Conservation (phyloP, 129 eudicot genomes). For the Ambrosia trifida region DNA sequence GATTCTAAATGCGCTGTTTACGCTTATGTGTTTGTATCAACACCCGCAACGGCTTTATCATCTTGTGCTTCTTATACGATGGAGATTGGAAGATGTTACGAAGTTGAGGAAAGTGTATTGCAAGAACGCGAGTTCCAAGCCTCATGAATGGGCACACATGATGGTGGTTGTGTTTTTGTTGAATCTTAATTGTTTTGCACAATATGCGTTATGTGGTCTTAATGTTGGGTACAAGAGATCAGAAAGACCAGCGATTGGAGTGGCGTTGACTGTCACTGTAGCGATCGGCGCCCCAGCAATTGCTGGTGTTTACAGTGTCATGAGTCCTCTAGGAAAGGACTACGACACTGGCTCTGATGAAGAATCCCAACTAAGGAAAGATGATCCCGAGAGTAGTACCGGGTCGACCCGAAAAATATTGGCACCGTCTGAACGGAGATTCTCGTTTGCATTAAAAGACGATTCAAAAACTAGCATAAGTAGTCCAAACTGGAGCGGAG, state of each 20-base stretch:
- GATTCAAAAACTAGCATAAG: conserved; percentile 28
- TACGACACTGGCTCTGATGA: conserved; percentile 41
- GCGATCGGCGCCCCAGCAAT: conserved; percentile 58
- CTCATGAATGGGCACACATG: conserved; percentile 64
- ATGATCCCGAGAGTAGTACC: conserved; percentile 24
- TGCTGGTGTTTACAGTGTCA: conserved; percentile 49
- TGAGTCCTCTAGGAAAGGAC: conserved; percentile 67
- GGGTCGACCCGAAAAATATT: conserved; percentile 19
- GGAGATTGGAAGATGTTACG: conserved; percentile 44
- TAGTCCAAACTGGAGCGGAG: conserved; percentile 56
- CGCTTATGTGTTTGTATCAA: conserved; percentile 64
- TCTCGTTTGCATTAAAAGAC: conserved; percentile 34
- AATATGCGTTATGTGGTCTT: conserved; percentile 58
- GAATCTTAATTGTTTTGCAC: conserved; percentile 58
- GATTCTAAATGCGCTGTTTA: conserved; percentile 57
- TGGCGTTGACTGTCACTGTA: conserved; percentile 42
- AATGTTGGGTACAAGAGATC: conserved; percentile 53
- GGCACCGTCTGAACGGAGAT: conserved; percentile 33
- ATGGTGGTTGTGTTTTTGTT: conserved; percentile 49
- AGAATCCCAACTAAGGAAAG: conserved; percentile 35
- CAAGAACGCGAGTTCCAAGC: conserved; percentile 57
- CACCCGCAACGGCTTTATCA: conserved; percentile 63
- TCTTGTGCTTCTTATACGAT: conserved; percentile 49
- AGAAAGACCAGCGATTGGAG: conserved; percentile 51
- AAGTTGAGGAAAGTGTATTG: conserved; percentile 43